Percentiles rank a stretch among this genome's conserved stretches.
Evolutionary conservation across 2,329 filamentous ascomycete species (phyloP).

Genomic region (Pseudogymnoascus sp.): DNA sequence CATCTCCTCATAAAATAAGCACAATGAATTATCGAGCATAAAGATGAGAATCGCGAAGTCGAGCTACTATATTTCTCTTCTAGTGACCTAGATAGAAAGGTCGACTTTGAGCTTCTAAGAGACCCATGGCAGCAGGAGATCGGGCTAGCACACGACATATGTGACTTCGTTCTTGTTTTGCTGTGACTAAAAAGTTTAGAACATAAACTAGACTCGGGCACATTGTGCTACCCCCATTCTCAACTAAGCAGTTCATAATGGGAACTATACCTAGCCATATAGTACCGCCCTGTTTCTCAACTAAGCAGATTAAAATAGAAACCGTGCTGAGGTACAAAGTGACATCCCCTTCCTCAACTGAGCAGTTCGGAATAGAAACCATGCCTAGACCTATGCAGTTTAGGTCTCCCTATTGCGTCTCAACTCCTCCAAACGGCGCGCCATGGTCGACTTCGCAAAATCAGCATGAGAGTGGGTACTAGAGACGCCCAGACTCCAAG

Average conservation of each 20-base stretch:
- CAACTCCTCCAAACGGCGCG: background rate
- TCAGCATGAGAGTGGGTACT: background rate
- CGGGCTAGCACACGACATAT: background rate
- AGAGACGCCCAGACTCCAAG: background rate
- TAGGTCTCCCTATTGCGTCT: background rate
- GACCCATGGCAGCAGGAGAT: background rate
- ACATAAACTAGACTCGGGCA: background rate
- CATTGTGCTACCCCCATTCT: no score
- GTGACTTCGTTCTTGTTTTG: background rate
- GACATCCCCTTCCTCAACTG: no score
- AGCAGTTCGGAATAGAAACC: no score
- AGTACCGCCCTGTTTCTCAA: no score
- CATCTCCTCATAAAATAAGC: background rate
- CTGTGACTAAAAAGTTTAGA: background rate
- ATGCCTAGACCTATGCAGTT: background rate
- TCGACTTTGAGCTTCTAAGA: background rate
- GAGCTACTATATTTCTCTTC: background rate
- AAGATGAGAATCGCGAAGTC: background rate
- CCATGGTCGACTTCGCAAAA: background rate
- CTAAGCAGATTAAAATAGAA: no score
- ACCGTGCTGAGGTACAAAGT: no score
- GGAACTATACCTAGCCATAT: no score
- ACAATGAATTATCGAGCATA: background rate
- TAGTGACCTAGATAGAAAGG: background rate
- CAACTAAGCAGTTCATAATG: no score